Evolutionary conservation across 257 asterid genomes (phyloP).

Genomic region (Mitragyna speciosa): DNA sequence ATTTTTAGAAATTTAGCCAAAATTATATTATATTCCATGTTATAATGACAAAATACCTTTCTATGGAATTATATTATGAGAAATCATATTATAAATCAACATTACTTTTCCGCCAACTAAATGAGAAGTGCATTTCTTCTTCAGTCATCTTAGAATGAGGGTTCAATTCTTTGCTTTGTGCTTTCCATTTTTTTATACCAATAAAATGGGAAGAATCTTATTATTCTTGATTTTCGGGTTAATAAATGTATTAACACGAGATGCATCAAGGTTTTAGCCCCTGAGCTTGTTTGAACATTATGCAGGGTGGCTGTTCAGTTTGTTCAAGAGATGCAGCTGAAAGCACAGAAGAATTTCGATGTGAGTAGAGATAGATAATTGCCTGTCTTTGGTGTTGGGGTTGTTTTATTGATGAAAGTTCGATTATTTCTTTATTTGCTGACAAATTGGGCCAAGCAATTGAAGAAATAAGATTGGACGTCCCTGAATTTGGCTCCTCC

Average conservation of each 20-base stretch:
- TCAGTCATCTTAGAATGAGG: no score
- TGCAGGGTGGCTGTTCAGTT: constrained; percentile 91
- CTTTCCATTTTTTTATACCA: no score
- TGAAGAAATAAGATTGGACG: constrained; percentile 52
- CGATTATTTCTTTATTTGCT: constrained; percentile 32
- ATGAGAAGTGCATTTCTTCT: no score
- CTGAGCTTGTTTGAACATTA: constrained; percentile 24
- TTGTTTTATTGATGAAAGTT: constrained; percentile 67
- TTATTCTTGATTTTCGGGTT: neutral
- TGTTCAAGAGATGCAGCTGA: constrained; percentile 85
- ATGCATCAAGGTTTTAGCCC: neutral
- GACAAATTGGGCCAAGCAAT: constrained; percentile 39
- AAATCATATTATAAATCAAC: no score
- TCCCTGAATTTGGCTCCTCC: constrained; percentile 71
- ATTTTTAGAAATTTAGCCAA: no score
- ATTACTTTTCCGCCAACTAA: no score
- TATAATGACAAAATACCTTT: no score
- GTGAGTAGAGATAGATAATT: constrained; percentile 76
- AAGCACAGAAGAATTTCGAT: constrained; percentile 76
- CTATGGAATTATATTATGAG: no score
- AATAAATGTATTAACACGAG: neutral
- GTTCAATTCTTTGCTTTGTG: no score
- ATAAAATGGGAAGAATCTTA: no score
- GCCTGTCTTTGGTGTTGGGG: constrained; percentile 89
- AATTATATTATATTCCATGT: no score